Evolutionary conservation across 495 filamentous ascomycete genomes (phyloP), one percentile per base, ranked within the genome.

Genomic region (Talaromyces trachyspermus): DNA sequence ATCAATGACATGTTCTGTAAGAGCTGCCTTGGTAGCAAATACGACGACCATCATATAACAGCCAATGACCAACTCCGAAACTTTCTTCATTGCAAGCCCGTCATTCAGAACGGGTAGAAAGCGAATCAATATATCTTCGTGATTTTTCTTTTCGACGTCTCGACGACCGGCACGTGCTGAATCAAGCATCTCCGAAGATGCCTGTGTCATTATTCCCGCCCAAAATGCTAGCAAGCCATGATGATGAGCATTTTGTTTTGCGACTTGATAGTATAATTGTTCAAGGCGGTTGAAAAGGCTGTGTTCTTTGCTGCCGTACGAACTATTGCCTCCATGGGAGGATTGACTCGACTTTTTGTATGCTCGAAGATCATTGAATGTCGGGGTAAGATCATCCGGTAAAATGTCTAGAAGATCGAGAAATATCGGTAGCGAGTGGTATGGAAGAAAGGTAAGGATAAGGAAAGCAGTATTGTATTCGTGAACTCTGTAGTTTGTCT

Each of bases 31-130:
- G 17, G 87, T 81, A 7, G 83, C 89, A 43, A 97, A 69, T 44
- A 96, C 77, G 0, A 86, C 81, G 19, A 88, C 73, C 20, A 96
- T 78, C 88, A 95, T 95, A 58, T 95, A 96, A 55, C 82, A 88
- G 17, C 83, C 88, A 51, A 91, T 75, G 40, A 87, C 80, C 32
- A 95, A 68, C 45, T 91, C 85, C 0, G 88, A 76, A 0, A 81
- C 74, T 24, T 83, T 76, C 49, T 81, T 80, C 69, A 90, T 76
- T 10, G 77, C 71, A 38, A 97, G 74, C 4, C 80, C 83, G 40
- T 86, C 79, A 47, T 87, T 84, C 17, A 97, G 63, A 2, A 86
- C 74, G 9, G 89, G 86, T 3, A 89, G 71, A 20, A 95, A 69
- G 29, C 79, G 74, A 26, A 88, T 68, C 2, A 95, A 67, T 0